Evolutionary conservation across 306 rosid genomes (phyloP), one percentile per base, ranked within the genome.

Genomic region (Carpinus fangiana): DNA sequence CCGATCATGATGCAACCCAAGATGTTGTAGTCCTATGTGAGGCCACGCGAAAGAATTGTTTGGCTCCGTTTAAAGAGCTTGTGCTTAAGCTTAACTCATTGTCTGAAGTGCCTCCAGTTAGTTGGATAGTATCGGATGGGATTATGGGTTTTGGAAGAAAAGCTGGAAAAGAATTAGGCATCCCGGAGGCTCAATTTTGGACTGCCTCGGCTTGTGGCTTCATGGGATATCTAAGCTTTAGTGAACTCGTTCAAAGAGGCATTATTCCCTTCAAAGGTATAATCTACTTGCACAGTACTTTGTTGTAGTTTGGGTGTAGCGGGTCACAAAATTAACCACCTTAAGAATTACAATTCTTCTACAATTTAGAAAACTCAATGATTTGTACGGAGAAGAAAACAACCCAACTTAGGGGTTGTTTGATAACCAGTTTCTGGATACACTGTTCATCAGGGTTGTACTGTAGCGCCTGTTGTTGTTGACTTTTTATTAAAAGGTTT

Each of bases 131-230:
- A 10, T 60, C 80, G 3, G 87, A 80, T 77, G 84, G 82, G n/a
- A 52, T 28, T 59, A 67, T 4, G 84, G 73, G 87, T 67, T 80
- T 84, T 69, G 82, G 82, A 4, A 68, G 57, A 0, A 17, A 73
- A 62, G 87, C 41, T n/a, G 84, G 56, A 3, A 52, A 69, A 57
- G 84, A 84, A 75, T 73, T 84, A 7, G 79, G 82, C 41, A 80
- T 84, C 47, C 77, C 81, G 0, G 79, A 80, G 53, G 77, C 45
- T 76, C 87, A 80, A 56, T 84, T 84, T 52, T 80, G 87, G 84
- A 84, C 84, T 26, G 78, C 84, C 21, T 84, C 87, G 28, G 87
- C 84, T 76, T 84, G 87, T 76, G 73, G 87, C 14, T 80, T 84
- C 76, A 55, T 79, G 82, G 84, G 73, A 9, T 80, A 84, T 23